Base-by-base conservation (phyloP, 176 grass and related monocot species). In the Ampelocalamus luodianensis region DNA sequence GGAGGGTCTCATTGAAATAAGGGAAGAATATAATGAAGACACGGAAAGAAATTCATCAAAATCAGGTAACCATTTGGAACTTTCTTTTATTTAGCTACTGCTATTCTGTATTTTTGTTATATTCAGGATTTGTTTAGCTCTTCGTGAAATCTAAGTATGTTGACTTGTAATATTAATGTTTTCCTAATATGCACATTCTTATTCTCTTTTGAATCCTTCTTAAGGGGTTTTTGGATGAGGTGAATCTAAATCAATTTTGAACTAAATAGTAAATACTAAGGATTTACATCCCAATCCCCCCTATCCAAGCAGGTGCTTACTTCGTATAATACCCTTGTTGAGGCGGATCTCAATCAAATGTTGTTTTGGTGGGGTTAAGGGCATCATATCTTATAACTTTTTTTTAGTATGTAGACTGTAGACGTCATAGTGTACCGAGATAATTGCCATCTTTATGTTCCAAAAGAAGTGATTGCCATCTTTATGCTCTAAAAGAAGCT, bases 1-100 rank as follows among this genome's bases (percentile, higher is more conserved):
- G 97, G 97, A 94, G 58, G 97, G 93, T 81, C 91, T 99, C 79
- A 82, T 99, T 82, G 96, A 99, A 89, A 99, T 99, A 83, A 94
- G 96, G 85, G 93, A 98, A 83, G 96, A 96, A 65, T 99, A 92
- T 66, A 80, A 89, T 46, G 96, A 99, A 76, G 81, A 90, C 23
- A 59, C 45, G 43, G 83, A 93, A 72, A 81, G 76, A 13, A 58
- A 74, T 79, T 48, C 48, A 65, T 59, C 72, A 60, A 79, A 49
- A 88, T 78, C 78, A 80, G 93, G 90, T 92, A 84, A 65, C 7
- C 75, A 70, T 68, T 63, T 72, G 44, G 34, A 85, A 60, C 74
- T 63, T 69, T 60, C 5, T 79, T 59, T 79, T 82, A 71, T 38
- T 82, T 72, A 66, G 17, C 58, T 88, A 64, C 53, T 84, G 23